Evolutionary conservation across 805 yeast genomes (phyloP).

Genomic region (Pichia nanzhaoensis): DNA sequence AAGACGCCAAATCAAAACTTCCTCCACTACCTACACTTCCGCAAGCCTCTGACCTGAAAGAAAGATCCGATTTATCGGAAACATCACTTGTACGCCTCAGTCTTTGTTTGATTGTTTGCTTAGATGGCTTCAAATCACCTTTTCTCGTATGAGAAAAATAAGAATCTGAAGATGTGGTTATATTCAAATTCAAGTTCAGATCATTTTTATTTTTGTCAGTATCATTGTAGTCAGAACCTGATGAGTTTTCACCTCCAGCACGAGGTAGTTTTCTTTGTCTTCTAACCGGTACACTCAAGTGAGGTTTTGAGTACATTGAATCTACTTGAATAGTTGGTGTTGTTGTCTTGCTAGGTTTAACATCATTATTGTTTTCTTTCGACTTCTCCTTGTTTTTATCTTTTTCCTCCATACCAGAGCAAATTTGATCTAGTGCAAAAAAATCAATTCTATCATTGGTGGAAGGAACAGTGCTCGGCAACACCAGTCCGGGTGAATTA

Average conservation of each 20-base stretch:
- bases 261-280: neutral
- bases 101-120: neutral
- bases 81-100: slow-evolving; percentile 24
- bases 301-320: too few species aligned
- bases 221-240: neutral
- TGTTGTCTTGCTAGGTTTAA: too few species aligned
- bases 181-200: slow-evolving; percentile 5
- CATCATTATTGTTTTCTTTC: neutral
- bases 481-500: slow-evolving; percentile 25
- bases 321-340: too few species aligned
- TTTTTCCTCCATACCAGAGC: neutral
- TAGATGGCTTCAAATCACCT: neutral
- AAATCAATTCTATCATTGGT: slow-evolving; percentile 27
- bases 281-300: too few species aligned
- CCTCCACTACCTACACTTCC: slow-evolving; percentile 6
- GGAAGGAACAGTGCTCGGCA: slow-evolving; percentile 12
- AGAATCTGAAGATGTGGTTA: slow-evolving; percentile 29
- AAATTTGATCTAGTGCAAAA: slow-evolving; percentile 20
- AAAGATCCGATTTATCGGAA: slow-evolving; percentile 14
- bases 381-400: neutral
- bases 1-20: slow-evolving; percentile 1
- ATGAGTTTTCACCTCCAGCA: neutral
- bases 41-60: slow-evolving; percentile 12
- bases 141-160: slow-evolving; percentile 30
- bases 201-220: neutral